A percentile compares a stretch with the other conserved stretches of the same genome.
Evolutionary conservation across 768 basidiomycete genomes (phyloP).

Genomic region (Leucocoprinus leucothites): DNA sequence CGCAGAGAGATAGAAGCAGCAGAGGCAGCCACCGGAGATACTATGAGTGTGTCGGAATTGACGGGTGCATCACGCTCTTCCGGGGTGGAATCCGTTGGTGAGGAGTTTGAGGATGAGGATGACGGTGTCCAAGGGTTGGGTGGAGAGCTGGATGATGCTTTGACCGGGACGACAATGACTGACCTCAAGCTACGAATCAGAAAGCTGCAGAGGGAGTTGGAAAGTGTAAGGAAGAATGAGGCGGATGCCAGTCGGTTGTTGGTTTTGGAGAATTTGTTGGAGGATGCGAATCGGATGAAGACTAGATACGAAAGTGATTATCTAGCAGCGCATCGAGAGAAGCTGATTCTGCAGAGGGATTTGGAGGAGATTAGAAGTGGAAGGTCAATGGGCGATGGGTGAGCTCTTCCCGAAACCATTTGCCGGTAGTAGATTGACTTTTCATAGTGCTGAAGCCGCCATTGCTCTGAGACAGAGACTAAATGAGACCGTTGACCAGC

Average conservation of each 20-base stretch:
- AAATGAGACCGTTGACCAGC: constrained; percentile 82
- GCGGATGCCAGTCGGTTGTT: constrained; percentile 73
- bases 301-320: constrained; percentile 87
- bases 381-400: constrained; percentile 83
- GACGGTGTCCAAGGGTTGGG: constrained; percentile 60
- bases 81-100: constrained; percentile 12
- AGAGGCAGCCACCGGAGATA: constrained; percentile 26
- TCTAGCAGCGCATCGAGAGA: constrained; percentile 78
- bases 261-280: constrained; percentile 88
- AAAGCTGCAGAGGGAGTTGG: constrained; percentile 78
- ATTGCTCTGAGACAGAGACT: constrained; percentile 85
- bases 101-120: constrained; percentile 37
- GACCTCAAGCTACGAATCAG: constrained; percentile 87
- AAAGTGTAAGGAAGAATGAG: constrained; percentile 68
- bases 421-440: background rate
- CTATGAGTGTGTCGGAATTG: background rate
- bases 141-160: constrained; percentile 84
- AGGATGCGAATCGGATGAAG: constrained; percentile 91
- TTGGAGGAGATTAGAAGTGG: constrained; percentile 89
- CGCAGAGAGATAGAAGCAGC: constrained; percentile 18
- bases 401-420: constrained; percentile 20
- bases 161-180: constrained; percentile 84
- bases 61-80: background rate
- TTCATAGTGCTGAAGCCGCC: constrained; percentile 73
- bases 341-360: constrained; percentile 73